Base-by-base conservation (phyloP, 1,284 basidiomycete genomes). In the Garcileccinum viscosum region DNA sequence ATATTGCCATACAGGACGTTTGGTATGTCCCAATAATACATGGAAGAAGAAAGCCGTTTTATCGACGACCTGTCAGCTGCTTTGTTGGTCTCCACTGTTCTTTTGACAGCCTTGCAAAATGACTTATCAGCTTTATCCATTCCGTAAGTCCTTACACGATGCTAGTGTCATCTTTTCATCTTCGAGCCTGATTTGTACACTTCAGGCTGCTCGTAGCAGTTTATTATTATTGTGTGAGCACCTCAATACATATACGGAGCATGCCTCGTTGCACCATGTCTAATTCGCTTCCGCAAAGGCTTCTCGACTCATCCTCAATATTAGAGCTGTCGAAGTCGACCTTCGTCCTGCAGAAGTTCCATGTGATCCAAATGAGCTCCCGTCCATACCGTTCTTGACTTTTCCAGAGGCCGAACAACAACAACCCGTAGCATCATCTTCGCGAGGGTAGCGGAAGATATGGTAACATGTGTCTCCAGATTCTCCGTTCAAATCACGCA, bases 221-320 rank as follows among this genome's bases (percentile, higher is more conserved):
- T 19, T 75, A 75, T 64, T 75, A 72, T 1, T 75, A 74, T 30
- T 77, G 74, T 27, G 74, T 75, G 69, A 65, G 75, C 68, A 64
- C 32, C 4, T 22, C 19, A 60, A 60, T 38, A 61, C 3, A n/a
- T 19, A 32, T 37, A 6, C 35, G 19, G 24, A 1, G 17, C 12
- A 7, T 56, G 30, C 42, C 15, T 44, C 40, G 4, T 67, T 68
- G 33, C 40, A 27, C 27, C 56, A 24, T 35, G 32, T 19, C 53
- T 61, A n/a, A 66, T 47, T 65, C 37, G 33, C 32, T 59, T 68
- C 24, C 27, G 15, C 17, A 24, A 73, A 74, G 75, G 74, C 72
- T 15, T 77, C 75, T n/a, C 72, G 74, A 17, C 74, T 75, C 33
- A 61, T 76, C n/a, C 64, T 75, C 53, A 75, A 75, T 19, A 61